Evolutionary conservation across 2,329 filamentous ascomycete species (phyloP).

Genomic region (Phialocephala sp.): DNA sequence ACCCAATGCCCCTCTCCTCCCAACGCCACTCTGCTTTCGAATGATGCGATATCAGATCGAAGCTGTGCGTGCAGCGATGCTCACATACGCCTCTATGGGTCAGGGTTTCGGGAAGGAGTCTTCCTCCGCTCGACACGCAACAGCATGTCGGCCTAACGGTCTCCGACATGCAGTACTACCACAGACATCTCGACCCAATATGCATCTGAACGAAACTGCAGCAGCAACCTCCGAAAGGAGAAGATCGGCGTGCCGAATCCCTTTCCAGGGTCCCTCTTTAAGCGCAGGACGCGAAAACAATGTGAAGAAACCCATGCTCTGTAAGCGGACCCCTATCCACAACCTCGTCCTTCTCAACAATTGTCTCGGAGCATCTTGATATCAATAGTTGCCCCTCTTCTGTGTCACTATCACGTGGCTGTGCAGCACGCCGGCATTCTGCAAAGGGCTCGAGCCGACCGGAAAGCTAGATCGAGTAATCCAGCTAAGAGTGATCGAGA

Average conservation of each 20-base stretch:
- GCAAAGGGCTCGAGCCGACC: slow-evolving; percentile 1
- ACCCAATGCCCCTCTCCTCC: too few species aligned
- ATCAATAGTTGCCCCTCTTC: slow-evolving; percentile 2
- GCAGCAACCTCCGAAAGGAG: background rate
- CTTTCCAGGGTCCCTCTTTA: background rate
- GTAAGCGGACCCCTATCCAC: background rate
- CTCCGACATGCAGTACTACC: background rate
- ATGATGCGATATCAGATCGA: too few species aligned
- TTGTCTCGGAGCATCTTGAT: background rate
- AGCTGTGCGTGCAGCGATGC: too few species aligned
- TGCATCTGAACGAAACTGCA: background rate
- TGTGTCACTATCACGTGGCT: slow-evolving; percentile 2
- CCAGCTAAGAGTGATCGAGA: background rate
- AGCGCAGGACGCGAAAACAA: background rate
- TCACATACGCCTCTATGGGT: too few species aligned
- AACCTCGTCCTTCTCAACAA: background rate
- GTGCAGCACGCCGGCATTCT: background rate
- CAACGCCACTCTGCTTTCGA: too few species aligned
- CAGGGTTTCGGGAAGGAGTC: background rate
- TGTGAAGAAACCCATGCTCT: background rate
- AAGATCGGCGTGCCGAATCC: background rate
- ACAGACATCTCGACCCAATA: background rate
- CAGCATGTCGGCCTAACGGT: background rate
- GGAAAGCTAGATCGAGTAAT: background rate
- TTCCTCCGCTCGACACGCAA: background rate